Evolutionary conservation across 352 stramenopile species (phyloP), one percentile per base, ranked within the genome.

Genomic region (Pythium grandisporangium): DNA sequence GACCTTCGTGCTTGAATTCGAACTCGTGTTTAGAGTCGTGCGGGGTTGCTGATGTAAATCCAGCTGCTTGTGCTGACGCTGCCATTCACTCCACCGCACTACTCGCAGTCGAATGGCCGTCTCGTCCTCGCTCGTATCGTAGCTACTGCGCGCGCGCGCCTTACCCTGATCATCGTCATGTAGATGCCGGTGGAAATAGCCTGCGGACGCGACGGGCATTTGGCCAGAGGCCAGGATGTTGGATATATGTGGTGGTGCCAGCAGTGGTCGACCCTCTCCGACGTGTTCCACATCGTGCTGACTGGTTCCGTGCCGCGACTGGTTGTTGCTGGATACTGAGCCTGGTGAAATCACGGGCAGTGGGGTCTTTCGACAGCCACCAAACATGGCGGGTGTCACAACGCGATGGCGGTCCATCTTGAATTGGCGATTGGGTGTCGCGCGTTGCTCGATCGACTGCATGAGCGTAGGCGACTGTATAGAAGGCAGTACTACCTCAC

Each of bases 381-480:
- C 19, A 14, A 13, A 27, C 42, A 80, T 71, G 10, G 51, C 58
- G 6, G 73, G 73, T 2, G 68, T 84, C 34, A 83, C 35, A 25
- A 87, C 55, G 8, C 70, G 70, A 37, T 73, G 68, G 3, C 73
- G 70, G 10, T 83, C 69, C 68, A 87, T 81, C 30, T 81, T 76
- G 41, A 87, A 83, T n/a, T 63, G 43, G 1, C 73, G 61, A 14
- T 30, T 66, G 3, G 67, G 70, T 4, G 69, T 75, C 23, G 63
- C 52, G 4, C 50, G 54, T 14, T 53, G 57, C 22, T 58, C 53
- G 24, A 80, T 53, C 10, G 49, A 44, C 6, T 42, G 29, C 6
- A 66, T 62, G 8, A 66, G 57, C 27, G 19, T 60, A 43, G 26
- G 36, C 22, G 36, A 10, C 27, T 42, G 36, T 20, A 17, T 7